Base-by-base conservation (phyloP, 1,139 yeast genomes). In the Suhomyces wounanorum region DNA sequence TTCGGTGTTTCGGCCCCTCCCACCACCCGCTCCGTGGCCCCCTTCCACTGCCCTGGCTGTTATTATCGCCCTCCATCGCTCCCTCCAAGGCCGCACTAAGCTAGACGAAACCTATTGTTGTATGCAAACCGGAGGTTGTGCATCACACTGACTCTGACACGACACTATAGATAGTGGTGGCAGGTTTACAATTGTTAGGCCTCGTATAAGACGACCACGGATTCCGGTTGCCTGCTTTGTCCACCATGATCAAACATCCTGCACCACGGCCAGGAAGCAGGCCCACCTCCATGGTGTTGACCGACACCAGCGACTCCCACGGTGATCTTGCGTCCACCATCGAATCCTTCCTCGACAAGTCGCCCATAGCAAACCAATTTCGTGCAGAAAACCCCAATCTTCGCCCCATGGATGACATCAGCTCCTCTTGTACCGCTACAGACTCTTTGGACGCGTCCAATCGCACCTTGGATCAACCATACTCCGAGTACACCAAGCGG, bases 381-480 rank as follows among this genome's bases (percentile, higher is more conserved):
- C 56, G 72, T 48, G 53, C 53, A 11, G 64, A 61, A 11, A 66
- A 68, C 49, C 72, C 72, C n/a, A 68, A 68, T 51, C 53, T 68
- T 35, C 69, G 62, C 26, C 68, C 69, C 1, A 41, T 50, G 14
- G 51, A 50, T 17, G 55, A 48, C 39, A 35, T 44, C 16, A 23
- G 39, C 37, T 35, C 33, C 21, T 38, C 46, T 6, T 40, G 16
- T 10, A 28, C 43, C 31, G 36, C 36, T 14, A n/a, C 21, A 2
- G 14, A 26, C 43, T 31, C 44, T 18, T n/a, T 18, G 21, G 21
- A 25, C 44, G 39, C 30, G 28, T 31, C 52, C 26, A 35, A 18
- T 25, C 44, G 59, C 30, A 46, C 59, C 13, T 43, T 56, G 42
- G 61, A 56, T 26, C 54, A 44, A 43, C 55, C 56, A 10, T 51